Conservation (phyloP, 2,329 filamentous ascomycete species). For the Hymenoscyphus infarciens region DNA sequence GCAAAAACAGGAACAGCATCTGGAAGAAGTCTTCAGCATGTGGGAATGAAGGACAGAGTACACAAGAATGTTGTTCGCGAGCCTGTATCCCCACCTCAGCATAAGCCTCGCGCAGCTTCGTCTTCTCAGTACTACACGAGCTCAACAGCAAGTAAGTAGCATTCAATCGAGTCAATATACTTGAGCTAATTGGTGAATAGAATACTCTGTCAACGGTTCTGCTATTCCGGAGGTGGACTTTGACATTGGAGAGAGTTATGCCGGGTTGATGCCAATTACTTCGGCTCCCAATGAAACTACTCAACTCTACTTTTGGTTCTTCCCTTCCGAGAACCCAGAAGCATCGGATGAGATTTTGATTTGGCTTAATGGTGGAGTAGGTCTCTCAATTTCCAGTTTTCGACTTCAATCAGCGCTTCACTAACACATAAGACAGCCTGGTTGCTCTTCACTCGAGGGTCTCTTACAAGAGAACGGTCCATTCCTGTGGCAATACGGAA, state of each 20-base stretch:
- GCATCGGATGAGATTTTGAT: conserved; percentile 58
- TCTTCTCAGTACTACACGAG: conserved; percentile 26
- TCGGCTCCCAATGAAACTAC: conserved; percentile 45
- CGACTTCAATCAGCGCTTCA: not conserved
- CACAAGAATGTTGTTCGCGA: conserved; percentile 16
- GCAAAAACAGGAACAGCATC: conserved; percentile 21
- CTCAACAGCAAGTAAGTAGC: conserved; percentile 27
- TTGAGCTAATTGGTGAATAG: conserved; percentile 35
- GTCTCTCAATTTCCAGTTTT: conserved; percentile 18
- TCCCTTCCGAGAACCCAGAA: conserved; percentile 50
- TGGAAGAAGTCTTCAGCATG: conserved; percentile 26
- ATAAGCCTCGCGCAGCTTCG: conserved; percentile 11
- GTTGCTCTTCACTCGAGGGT: conserved; percentile 61
- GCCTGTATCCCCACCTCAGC: conserved; percentile 11
- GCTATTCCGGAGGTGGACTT: conserved; percentile 66
- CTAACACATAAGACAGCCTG: conserved; percentile 40
- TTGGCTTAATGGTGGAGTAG: conserved; percentile 46
- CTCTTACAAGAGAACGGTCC: conserved; percentile 76
- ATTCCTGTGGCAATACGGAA: conserved; percentile 68
- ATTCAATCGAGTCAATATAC: not conserved
- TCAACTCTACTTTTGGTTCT: conserved; percentile 65
- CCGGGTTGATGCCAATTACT: conserved; percentile 58
- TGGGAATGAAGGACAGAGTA: conserved; percentile 22
- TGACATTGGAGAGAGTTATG: conserved; percentile 63
- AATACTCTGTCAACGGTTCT: conserved; percentile 61